A percentile compares a stretch with the other conserved stretches of the same genome.
Evolutionary conservation across 441 rosid genomes (phyloP).

Genomic region (Pelargonium fulgidum): DNA sequence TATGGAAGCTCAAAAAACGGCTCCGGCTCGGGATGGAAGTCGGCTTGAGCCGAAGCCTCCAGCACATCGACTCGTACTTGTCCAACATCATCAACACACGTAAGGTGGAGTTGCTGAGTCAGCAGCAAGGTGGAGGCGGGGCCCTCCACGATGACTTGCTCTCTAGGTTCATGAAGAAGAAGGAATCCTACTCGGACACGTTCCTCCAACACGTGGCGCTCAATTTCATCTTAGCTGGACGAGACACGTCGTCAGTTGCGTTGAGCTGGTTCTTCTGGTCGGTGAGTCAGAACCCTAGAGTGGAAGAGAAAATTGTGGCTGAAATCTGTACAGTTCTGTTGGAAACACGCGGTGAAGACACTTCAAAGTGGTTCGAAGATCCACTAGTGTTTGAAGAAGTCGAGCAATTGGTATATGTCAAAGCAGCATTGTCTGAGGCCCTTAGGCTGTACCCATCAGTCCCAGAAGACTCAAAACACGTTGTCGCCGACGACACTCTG

Average conservation of each 20-base stretch:
- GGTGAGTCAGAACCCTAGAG: constrained; percentile 45
- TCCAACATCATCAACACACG: constrained; percentile 59
- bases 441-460: constrained; percentile 87
- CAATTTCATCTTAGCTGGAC: constrained; percentile 95
- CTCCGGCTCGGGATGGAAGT: constrained; percentile 83
- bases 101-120: constrained; percentile 54
- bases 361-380: constrained; percentile 52
- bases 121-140: constrained; percentile 30
- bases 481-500: constrained; percentile 64
- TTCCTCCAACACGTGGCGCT: constrained; percentile 86
- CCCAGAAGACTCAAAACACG: constrained; percentile 73
- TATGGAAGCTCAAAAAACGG: constrained; percentile 78
- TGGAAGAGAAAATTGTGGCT: constrained; percentile 60
- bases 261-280: constrained; percentile 90
- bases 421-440: constrained; percentile 85
- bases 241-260: constrained; percentile 94
- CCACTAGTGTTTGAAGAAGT: constrained; percentile 70
- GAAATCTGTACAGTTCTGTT: constrained; percentile 54
- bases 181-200: constrained; percentile 65
- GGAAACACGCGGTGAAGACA: constrained; percentile 64
- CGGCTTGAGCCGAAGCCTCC: constrained; percentile 63
- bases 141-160: constrained; percentile 69
- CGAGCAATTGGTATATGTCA: constrained; percentile 62
- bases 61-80: constrained; percentile 57
- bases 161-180: constrained; percentile 82